These are phyloP conservation scores for Boletus rubescentipes DNA, from an alignment of 768 basidiomycete species.

Conservation along the genomic window DNA sequence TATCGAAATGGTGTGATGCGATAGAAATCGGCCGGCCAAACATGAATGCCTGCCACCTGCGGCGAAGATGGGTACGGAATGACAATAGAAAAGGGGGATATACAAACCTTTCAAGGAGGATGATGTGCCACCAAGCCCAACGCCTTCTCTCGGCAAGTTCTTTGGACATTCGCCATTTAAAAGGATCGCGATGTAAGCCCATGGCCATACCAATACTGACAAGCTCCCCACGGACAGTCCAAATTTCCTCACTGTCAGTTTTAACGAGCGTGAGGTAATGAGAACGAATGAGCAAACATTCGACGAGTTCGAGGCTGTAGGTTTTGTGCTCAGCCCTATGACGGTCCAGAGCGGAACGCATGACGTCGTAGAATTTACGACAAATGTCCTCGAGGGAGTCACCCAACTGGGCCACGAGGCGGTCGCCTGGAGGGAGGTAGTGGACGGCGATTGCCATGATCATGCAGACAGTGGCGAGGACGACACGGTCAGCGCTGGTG, in stretches of 20 bases:
- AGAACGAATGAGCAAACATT: slow-evolving; percentile 65
- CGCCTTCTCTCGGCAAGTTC: slow-evolving; percentile 73
- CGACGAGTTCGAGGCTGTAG: slow-evolving; percentile 72
- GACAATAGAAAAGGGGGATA: neutral
- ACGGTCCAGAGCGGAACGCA: slow-evolving; percentile 60
- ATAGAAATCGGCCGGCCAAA: slow-evolving; percentile 77
- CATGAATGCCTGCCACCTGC: slow-evolving; percentile 85
- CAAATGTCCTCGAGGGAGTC: slow-evolving; percentile 63
- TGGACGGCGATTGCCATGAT: slow-evolving; percentile 73
- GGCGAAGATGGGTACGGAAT: slow-evolving; percentile 9
- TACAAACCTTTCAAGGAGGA: slow-evolving; percentile 74
- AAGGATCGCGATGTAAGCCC: slow-evolving; percentile 87
- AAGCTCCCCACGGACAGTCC: slow-evolving; percentile 72
- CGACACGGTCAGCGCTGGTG: slow-evolving; percentile 59
- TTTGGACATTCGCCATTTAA: slow-evolving; percentile 67
- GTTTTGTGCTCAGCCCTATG: slow-evolving; percentile 58
- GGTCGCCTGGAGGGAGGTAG: slow-evolving; percentile 68
- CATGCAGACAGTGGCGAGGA: slow-evolving; percentile 69
- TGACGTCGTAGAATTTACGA: slow-evolving; percentile 66
- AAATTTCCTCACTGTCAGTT: slow-evolving; percentile 78
- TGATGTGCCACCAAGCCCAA: slow-evolving; percentile 92
- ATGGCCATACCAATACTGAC: slow-evolving; percentile 75
- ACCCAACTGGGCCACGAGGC: slow-evolving; percentile 50
- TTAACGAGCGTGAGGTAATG: slow-evolving; percentile 75
- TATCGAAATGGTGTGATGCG: slow-evolving; percentile 82